phyloP scores from a whole-genome alignment of 2,329 filamentous ascomycete species.

The Westerdykella aurantiaca region DNA sequence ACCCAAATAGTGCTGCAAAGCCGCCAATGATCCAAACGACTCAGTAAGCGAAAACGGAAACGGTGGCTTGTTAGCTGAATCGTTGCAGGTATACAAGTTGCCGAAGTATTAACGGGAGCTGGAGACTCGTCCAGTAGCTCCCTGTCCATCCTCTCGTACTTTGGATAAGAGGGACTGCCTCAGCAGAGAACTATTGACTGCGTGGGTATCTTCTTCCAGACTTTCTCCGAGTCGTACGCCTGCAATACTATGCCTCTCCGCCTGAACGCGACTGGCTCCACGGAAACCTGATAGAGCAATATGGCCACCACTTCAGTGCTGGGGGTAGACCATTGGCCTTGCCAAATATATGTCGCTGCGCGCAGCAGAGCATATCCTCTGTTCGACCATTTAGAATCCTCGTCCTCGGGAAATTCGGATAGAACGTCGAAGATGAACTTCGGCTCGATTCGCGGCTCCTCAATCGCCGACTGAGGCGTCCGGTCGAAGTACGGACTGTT shows the following conservation, averaged over 20 bases:
- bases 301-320: neutral
- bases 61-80: no score
- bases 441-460: neutral
- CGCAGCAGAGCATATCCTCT: neutral
- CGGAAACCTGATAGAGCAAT: neutral
- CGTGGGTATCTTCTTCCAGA: neutral
- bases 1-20: no score
- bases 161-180: neutral
- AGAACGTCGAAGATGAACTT: neutral
- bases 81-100: no score
- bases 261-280: neutral
- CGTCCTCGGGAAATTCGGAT: neutral
- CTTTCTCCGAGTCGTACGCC: neutral
- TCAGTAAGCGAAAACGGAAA: no score
- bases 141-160: no score
- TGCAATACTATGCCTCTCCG: neutral
- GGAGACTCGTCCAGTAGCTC: no score
- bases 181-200: neutral
- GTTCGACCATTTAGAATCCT: neutral
- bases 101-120: no score
- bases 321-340: neutral
- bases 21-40: no score
- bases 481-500: no score
- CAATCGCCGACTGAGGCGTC: neutral
- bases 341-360: neutral